Percentiles rank a stretch among this genome's conserved stretches.
phyloP scores from a whole-genome alignment of 2,329 filamentous ascomycete species.

The Emergomyces orientalis region DNA sequence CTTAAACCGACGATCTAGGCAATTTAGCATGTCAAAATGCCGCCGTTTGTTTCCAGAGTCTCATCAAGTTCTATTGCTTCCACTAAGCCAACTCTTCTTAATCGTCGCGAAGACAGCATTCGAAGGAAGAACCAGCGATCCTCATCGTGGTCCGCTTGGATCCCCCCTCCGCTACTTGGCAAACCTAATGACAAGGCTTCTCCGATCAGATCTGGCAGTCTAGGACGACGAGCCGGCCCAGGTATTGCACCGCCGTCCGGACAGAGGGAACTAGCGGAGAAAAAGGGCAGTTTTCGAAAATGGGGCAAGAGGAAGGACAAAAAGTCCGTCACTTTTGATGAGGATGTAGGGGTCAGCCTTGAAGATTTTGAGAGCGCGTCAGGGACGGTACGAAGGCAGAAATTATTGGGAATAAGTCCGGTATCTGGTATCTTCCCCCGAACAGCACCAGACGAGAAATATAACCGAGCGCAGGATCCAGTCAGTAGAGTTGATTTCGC shows the following conservation, averaged over 20 bases:
- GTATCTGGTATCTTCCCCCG: not conserved
- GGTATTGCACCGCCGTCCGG: not conserved
- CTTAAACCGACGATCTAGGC: not conserved
- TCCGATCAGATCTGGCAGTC: slow-evolving; percentile 4
- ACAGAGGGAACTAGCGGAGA: not conserved
- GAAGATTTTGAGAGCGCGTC: slow-evolving; percentile 11
- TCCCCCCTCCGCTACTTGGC: slow-evolving; percentile 9
- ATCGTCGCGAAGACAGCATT: slow-evolving; percentile 1
- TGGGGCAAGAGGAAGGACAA: slow-evolving; percentile 9
- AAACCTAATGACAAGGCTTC: not conserved
- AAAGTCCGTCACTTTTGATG: slow-evolving; percentile 15
- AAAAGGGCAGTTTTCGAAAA: not conserved
- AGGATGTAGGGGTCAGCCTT: slow-evolving; percentile 2
- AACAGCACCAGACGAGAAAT: not conserved
- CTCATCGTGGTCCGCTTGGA: slow-evolving; percentile 15
- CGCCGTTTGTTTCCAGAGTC: not conserved
- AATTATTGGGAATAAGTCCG: not conserved
- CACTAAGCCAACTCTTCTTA: slow-evolving; percentile 9
- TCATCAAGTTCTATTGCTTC: slow-evolving; percentile 12
- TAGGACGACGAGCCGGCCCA: not conserved
- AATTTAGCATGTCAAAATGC: slow-evolving; percentile 9
- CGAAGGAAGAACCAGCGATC: slow-evolving; percentile 7
- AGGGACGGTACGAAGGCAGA: slow-evolving; percentile 15
- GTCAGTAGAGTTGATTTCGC: not conserved
- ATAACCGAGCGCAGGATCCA: not conserved